Evolutionary conservation across 208 protist species (phyloP), one percentile per base, ranked within the genome.

Genomic region (Trypanosoma mega): DNA sequence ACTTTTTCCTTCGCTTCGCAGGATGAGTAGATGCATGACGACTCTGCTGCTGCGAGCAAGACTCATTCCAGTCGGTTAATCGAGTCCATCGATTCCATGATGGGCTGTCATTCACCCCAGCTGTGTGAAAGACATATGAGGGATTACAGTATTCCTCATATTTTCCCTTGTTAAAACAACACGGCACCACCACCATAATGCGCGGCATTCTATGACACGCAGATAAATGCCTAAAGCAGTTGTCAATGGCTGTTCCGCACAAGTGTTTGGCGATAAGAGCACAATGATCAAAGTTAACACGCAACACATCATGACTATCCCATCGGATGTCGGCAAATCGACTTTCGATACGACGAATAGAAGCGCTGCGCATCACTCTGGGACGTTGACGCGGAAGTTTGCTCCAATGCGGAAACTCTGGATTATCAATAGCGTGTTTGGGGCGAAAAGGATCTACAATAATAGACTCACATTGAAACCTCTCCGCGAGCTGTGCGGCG

Each of bases 231-330:
- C 44, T 60, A 33, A 94, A 59, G 47, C 82, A 88, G 55, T 80
- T 70, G 55, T 91, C 87, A 33, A 91, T 75, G 52, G 76, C 76
- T 30, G 76, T 87, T 20, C 87, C 87, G 52, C 87, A 94, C 23
- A 94, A 78, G 51, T 94, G 87, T 66, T 94, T 94, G 20, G 87
- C 83, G 36, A 91, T 69, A 44, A 91, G 60, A 6, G 72, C 80
- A 36, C 56, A 80, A 23, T 61, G 65, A 23, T 59, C 39, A 44
- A 82, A 78, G 16, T 59, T 54, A 1, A 68, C 20, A n/a, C n/a
- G n/a, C 31, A 23, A 30, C 0, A 57, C 76, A 12, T 41, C 46
- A n/a, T 82, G 57, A 36, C 68, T 78, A n/a, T 36, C n/a, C 80
- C 80, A 89, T 41, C 63, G 34, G 24, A 80, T 73, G 24, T 87